A percentile compares a stretch with the other conserved stretches of the same genome.
Evolutionary conservation across 345 rosid genomes (phyloP).

Genomic region (Chamaenerion angustifolium): DNA sequence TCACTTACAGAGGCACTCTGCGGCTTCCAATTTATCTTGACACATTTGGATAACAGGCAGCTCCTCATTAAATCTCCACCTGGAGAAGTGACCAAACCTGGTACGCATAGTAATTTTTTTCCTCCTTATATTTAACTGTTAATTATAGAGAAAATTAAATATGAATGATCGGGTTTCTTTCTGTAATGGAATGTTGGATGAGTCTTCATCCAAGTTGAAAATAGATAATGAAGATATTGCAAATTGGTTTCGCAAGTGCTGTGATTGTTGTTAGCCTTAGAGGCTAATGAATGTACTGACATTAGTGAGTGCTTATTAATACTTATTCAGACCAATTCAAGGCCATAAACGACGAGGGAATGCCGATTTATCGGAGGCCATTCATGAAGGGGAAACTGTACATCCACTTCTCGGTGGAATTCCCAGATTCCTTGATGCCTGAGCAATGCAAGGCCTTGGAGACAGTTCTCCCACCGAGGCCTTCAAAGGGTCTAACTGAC

Average conservation of each 20-base stretch:
- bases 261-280: not conserved
- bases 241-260: not conserved
- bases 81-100: conserved; percentile 53
- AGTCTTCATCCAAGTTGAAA: no score
- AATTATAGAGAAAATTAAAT: no score
- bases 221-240: no score
- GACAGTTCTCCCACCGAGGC: conserved; percentile 31
- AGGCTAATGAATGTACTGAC: not conserved
- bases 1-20: conserved; percentile 54
- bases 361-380: conserved; percentile 42
- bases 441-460: conserved; percentile 41
- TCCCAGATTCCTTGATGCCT: conserved; percentile 39
- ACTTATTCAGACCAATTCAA: conserved; percentile 41
- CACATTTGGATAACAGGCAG: conserved; percentile 55
- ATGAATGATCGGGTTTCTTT: no score
- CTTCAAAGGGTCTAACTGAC: conserved; percentile 21
- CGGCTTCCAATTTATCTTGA: conserved; percentile 46
- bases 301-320: no score
- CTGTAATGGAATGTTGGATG: no score
- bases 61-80: conserved; percentile 50
- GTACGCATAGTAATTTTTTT: conserved; percentile 9
- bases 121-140: no score
- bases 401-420: conserved; percentile 43
- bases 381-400: conserved; percentile 61
- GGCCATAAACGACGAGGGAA: conserved; percentile 42